phyloP scores from a whole-genome alignment of 345 rosid genomes.

The Sonneratia alba region DNA sequence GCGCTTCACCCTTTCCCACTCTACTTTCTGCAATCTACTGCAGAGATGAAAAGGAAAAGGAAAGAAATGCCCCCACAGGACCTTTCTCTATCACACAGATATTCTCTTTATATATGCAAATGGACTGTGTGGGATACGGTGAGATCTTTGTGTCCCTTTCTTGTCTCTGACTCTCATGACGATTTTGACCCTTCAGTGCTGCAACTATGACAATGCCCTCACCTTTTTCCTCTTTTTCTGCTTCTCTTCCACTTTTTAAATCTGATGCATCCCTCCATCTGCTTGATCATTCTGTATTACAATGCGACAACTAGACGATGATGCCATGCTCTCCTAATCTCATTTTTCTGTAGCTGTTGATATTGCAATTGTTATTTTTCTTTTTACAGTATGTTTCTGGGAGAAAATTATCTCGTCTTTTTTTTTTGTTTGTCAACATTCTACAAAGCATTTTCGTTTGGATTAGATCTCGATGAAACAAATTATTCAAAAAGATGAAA shows the following conservation, averaged over 20 bases:
- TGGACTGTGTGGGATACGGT: conserved; percentile 30
- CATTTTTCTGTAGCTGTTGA: not conserved
- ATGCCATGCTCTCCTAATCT: too few species aligned
- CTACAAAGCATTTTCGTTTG: too few species aligned
- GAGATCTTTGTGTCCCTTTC: conserved; percentile 50
- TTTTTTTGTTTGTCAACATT: not conserved
- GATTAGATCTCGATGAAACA: too few species aligned
- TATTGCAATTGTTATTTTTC: not conserved
- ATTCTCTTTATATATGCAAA: not conserved
- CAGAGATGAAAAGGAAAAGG: not conserved
- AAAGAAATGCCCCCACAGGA: not conserved
- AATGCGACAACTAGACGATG: too few species aligned
- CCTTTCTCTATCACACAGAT: not conserved
- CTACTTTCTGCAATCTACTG: not conserved
- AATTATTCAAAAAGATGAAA: not conserved
- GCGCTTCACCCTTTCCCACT: not conserved
- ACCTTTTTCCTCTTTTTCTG: conserved; percentile 10
- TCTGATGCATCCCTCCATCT: not conserved
- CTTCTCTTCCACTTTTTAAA: conserved; percentile 1
- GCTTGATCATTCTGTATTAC: not conserved
- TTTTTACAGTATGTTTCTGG: not conserved
- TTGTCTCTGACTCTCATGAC: conserved; percentile 57
- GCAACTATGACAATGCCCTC: conserved; percentile 5
- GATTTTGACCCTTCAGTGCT: conserved; percentile 42
- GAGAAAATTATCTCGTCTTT: not conserved